Evolutionary conservation across 2,329 filamentous ascomycete species (phyloP), one percentile per base, ranked within the genome.

Genomic region (Nemania sp.): DNA sequence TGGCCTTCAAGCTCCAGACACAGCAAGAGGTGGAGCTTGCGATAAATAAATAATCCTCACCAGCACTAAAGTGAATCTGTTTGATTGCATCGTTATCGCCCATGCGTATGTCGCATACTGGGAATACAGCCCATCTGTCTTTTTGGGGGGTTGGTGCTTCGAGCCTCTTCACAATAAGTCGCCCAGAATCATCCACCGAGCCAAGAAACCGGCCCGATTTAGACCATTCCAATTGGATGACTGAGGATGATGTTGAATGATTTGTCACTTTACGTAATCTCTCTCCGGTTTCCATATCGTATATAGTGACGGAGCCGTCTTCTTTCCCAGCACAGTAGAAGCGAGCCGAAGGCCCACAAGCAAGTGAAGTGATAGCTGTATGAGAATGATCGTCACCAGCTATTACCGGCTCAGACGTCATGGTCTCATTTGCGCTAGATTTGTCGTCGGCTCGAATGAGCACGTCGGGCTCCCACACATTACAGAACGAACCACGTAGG

Each of bases 121-220:
- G 59, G 49, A 62, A 62, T 1, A 62, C 59, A 18, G 59, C 59
- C 47, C 47, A 62, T 47, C 54, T 62, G 18, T 22, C 26, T 4
- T 15, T n/a, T 6, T 22, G n/a, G n/a, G n/a, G n/a, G n/a, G n/a
- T n/a, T n/a, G n/a, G 10, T 8, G n/a, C 5, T 3, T 22, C 10
- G 3, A 62, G 59, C 10, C 59, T 62, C 22, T 62, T 62, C 27
- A 54, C 18, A 18, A 62, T 62, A 32, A 62, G 5, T 47, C n/a
- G 20, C 24, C 59, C 59, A 1, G 59, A 62, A 26, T 62, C 59
- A 20, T 62, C 59, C 1, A 15, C 59, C 35, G 59, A 62, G 13
- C 5, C 59, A 7, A 62, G 13, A 47, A 10, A 62, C 8, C 47
- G 26, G 6, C 47, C 13, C 11, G 59, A 41, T 29, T 5, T 3